A percentile compares a stretch with the other conserved stretches of the same genome.
These are phyloP conservation scores for Trifolium fragiferum DNA, from an alignment of 306 rosid genomes.

Conservation along the genomic window DNA sequence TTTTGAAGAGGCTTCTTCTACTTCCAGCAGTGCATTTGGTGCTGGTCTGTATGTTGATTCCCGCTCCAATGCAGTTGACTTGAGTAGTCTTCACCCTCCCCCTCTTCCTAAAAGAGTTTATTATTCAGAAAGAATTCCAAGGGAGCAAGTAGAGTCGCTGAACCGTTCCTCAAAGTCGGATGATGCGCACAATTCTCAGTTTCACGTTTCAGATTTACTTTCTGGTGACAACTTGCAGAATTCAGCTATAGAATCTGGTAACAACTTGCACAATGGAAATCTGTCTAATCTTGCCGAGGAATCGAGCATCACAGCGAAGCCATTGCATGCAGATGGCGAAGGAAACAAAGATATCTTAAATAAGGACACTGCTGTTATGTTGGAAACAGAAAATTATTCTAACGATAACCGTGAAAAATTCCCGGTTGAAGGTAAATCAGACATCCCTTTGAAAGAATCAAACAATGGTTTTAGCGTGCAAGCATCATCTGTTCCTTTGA, in stretches of 20 bases:
- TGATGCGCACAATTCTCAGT: slow-evolving; percentile 60
- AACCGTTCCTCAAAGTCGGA: slow-evolving; percentile 83
- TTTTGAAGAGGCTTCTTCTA: slow-evolving; percentile 53
- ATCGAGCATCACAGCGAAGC: slow-evolving; percentile 31
- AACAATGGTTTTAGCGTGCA: slow-evolving; percentile 39
- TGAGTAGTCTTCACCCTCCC: slow-evolving; percentile 65
- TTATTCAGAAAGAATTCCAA: slow-evolving; percentile 77
- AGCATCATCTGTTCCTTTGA: slow-evolving; percentile 48
- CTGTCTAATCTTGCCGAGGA: slow-evolving; percentile 26
- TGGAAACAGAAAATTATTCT: slow-evolving; percentile 19
- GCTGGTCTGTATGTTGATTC: slow-evolving; percentile 50
- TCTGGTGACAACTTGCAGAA: slow-evolving; percentile 52
- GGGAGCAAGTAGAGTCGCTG: slow-evolving; percentile 75
- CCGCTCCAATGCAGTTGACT: slow-evolving; percentile 60
- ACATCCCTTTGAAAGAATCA: slow-evolving; percentile 43
- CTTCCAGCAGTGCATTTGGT: slow-evolving; percentile 53
- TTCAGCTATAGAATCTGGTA: slow-evolving; percentile 48
- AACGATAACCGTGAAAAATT: slow-evolving; percentile 24
- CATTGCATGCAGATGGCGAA: slow-evolving; percentile 38
- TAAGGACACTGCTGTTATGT: neutral
- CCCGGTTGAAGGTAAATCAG: slow-evolving; percentile 38
- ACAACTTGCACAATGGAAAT: slow-evolving; percentile 54
- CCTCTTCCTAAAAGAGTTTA: slow-evolving; percentile 68
- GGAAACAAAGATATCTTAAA: slow-evolving; percentile 36
- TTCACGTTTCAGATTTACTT: slow-evolving; percentile 57